phyloP scores from a whole-genome alignment of 2,329 filamentous ascomycete species.

The Trichoderma koningii region DNA sequence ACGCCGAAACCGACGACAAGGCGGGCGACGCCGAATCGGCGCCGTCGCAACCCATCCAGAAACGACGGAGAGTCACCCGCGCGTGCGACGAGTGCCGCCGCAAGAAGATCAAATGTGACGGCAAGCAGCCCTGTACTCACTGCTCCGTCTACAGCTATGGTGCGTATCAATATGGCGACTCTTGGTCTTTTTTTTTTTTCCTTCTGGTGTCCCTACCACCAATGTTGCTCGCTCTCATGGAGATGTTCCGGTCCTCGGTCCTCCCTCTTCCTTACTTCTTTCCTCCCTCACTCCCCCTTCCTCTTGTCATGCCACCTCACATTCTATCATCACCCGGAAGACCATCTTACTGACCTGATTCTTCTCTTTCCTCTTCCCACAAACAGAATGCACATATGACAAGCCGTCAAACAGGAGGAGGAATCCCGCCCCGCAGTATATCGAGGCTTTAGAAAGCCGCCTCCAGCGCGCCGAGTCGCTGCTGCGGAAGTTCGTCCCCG shows the following conservation, averaged over 20 bases:
- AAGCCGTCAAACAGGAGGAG: slow-evolving; percentile 89
- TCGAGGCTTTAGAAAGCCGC: slow-evolving; percentile 82
- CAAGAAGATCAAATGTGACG: slow-evolving; percentile 87
- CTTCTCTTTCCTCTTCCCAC: too few species aligned
- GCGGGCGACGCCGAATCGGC: slow-evolving; percentile 39
- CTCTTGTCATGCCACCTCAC: too few species aligned
- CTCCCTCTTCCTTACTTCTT: not conserved
- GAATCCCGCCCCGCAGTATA: slow-evolving; percentile 89
- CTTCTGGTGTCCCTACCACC: too few species aligned
- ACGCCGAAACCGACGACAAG: slow-evolving; percentile 46
- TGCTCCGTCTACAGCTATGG: slow-evolving; percentile 99
- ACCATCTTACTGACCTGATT: not conserved
- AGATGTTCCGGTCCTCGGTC: not conserved
- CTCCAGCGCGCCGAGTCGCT: slow-evolving; percentile 81
- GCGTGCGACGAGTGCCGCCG: slow-evolving; percentile 81
- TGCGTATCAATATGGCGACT: slow-evolving; percentile 47
- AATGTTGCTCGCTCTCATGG: not conserved
- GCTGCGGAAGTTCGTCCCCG: slow-evolving; percentile 76
- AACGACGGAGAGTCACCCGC: slow-evolving; percentile 74
- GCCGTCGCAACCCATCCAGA: slow-evolving; percentile 65
- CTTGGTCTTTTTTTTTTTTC: not conserved
- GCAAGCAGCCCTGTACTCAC: slow-evolving; percentile 87
- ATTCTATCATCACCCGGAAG: not conserved
- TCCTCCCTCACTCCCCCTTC: not conserved
- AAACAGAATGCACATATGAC: slow-evolving; percentile 86